These are phyloP conservation scores for Hygrocybe punicea DNA, from an alignment of 768 basidiomycete genomes.

Conservation along the genomic window DNA sequence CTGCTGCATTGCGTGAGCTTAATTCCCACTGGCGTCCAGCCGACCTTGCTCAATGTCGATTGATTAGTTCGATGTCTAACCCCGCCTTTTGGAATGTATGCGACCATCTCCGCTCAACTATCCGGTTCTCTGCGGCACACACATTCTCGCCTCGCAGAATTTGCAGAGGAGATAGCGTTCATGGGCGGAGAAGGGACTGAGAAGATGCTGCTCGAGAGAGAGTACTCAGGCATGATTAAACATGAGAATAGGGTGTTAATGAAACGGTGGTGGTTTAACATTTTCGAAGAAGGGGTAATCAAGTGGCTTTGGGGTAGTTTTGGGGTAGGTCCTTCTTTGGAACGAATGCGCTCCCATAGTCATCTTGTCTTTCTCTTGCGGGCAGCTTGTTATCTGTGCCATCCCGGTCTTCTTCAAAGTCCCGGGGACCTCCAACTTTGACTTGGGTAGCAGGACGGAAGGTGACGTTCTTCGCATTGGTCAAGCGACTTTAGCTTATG, in stretches of 20 bases:
- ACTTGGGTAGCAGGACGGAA: slow-evolving; percentile 88
- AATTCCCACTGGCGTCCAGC: background rate
- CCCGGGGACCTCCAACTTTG: slow-evolving; percentile 60
- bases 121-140: slow-evolving; percentile 87
- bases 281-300: slow-evolving; percentile 91
- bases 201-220: slow-evolving; percentile 85
- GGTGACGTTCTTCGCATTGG: slow-evolving; percentile 41
- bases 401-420: slow-evolving; percentile 91
- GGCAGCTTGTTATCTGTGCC: slow-evolving; percentile 78
- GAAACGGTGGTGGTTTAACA: slow-evolving; percentile 84
- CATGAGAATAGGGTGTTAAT: slow-evolving; percentile 81
- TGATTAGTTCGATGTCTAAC: slow-evolving; percentile 79
- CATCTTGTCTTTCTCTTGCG: slow-evolving; percentile 6
- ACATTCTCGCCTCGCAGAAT: slow-evolving; percentile 87
- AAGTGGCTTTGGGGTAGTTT: slow-evolving; percentile 98
- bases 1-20: slow-evolving; percentile 73
- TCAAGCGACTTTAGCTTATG: background rate
- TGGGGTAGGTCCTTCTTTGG: slow-evolving; percentile 55
- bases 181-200: slow-evolving; percentile 86
- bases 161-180: slow-evolving; percentile 85
- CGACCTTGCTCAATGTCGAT: background rate
- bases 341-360: background rate
- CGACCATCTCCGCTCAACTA: slow-evolving; percentile 82
- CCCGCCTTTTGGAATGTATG: slow-evolving; percentile 88
- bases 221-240: slow-evolving; percentile 78